phyloP scores from a whole-genome alignment of 192 early-diverging fungal genomes.

The Coemansia sp. region DNA sequence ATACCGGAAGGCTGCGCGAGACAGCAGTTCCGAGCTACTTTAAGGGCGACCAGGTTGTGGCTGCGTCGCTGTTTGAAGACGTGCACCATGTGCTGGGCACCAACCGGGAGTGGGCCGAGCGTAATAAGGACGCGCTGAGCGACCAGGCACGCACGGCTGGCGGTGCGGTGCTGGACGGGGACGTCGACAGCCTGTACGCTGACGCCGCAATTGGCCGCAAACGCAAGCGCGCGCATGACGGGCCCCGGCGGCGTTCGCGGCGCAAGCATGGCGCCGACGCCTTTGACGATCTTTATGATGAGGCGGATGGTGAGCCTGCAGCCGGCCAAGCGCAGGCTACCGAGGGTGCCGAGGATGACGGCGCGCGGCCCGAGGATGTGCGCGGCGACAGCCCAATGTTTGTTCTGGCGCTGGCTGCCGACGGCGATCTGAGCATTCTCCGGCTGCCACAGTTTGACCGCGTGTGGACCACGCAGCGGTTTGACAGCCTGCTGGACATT shows the following conservation, averaged over 20 bases:
- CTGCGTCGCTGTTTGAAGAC: slow-evolving; percentile 39
- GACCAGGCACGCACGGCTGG: slow-evolving; percentile 7
- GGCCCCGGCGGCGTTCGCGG: slow-evolving; percentile 8
- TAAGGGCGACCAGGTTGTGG: slow-evolving; percentile 5
- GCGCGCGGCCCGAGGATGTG: slow-evolving; percentile 11
- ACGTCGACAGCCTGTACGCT: slow-evolving; percentile 38
- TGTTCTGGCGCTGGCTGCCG: slow-evolving; percentile 3
- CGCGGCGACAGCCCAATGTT: slow-evolving; percentile 25
- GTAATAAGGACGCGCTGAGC: slow-evolving; percentile 12
- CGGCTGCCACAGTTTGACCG: slow-evolving; percentile 30
- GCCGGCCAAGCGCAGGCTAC: not conserved
- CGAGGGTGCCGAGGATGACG: not conserved
- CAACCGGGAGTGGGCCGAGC: slow-evolving; percentile 32
- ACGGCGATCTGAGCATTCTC: slow-evolving; percentile 27
- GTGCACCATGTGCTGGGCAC: slow-evolving; percentile 17
- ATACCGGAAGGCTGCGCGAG: slow-evolving; percentile 24
- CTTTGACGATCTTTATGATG: slow-evolving; percentile 43
- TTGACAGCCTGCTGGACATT: slow-evolving; percentile 28
- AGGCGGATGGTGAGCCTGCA: slow-evolving; percentile 33
- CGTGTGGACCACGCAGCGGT: slow-evolving; percentile 30
- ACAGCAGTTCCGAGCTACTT: slow-evolving; percentile 6
- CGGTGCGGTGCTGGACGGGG: slow-evolving; percentile 9
- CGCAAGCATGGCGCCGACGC: slow-evolving; percentile 13
- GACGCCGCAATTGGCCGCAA: slow-evolving; percentile 13
- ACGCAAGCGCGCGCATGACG: slow-evolving; percentile 13